Evolutionary conservation across 1,139 yeast genomes (phyloP), one percentile per base, ranked within the genome.

Genomic region (Pichia sp.): DNA sequence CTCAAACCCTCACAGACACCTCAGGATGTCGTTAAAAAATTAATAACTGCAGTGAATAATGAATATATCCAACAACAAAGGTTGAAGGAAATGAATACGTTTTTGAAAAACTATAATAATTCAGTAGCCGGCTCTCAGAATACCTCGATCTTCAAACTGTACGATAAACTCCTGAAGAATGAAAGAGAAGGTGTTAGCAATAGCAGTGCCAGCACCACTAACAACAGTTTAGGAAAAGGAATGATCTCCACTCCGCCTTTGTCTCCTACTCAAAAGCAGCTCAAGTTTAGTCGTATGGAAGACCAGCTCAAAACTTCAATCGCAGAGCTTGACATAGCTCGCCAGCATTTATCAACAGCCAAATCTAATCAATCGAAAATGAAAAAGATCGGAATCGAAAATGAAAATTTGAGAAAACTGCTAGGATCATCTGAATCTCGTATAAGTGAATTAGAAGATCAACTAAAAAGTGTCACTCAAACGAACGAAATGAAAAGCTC

Each of bases 11-110:
- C 62, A 1, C 57, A 62, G 7, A 62, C 55, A 34, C 55, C 66
- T 44, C 68, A 66, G 45, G 69, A 65, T 44, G 59, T 66, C 16
- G 58, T 67, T 5, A 58, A 65, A 22, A 64, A 64, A 50, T 54
- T 68, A 8, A 60, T 66, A 5, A 44, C 62, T 22, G 58, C 68
- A 2, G 62, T 67, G 18, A 65, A 66, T 47, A 68, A 66, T 53
- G 70, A 67, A 49, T 64, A 62, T 46, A 52, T 67, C 5, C 68
- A 67, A 48, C 70, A 66, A 46, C 69, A 67, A 50, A 55, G 65
- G 47, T 54, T 68, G 34, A 58, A 55, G 30, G 65, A 63, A 48
- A 56, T 67, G 22, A 57, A 60, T 2, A 57, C 49, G 37, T 67
- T 66, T 48, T 50, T 67, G 43, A 58, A 59, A 40, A 59, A 67